These are phyloP conservation scores for Diospyros lotus DNA, from an alignment of 148 eudicot genomes.

Conservation along the genomic window DNA sequence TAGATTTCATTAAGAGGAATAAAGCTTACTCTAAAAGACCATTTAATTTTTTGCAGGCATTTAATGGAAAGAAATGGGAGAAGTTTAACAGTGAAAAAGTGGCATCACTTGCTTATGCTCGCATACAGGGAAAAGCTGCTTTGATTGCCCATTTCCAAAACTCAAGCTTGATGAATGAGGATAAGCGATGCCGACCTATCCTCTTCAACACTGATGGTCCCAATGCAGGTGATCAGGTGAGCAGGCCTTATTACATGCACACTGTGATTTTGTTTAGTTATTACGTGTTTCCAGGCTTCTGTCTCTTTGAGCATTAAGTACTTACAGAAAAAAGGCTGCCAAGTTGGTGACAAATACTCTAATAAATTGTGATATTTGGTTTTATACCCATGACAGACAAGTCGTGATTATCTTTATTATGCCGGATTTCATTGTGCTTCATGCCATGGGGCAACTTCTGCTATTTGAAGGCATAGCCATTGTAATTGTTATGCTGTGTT, in stretches of 20 bases:
- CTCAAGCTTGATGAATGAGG: constrained; percentile 98
- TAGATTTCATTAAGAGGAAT: background rate
- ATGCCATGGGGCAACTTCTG: background rate
- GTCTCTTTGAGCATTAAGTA: background rate
- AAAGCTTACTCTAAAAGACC: background rate
- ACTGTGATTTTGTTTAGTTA: background rate
- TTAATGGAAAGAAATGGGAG: constrained; percentile 94
- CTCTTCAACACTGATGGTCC: constrained; percentile 85
- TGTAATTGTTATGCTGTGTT: too few species aligned
- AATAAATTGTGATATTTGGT: background rate
- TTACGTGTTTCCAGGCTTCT: background rate
- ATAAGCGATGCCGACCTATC: constrained; percentile 88
- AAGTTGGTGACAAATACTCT: background rate
- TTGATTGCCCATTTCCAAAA: constrained; percentile 90
- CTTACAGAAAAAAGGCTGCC: background rate
- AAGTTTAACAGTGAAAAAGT: constrained; percentile 93
- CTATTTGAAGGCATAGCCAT: background rate
- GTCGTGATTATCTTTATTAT: background rate
- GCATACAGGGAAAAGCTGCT: constrained; percentile 87
- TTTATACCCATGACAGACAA: background rate
- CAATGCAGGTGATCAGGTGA: constrained; percentile 88
- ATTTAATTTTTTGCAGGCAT: constrained; percentile 34
- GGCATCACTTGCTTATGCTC: constrained; percentile 86
- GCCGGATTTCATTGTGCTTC: background rate
- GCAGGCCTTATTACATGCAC: background rate